Evolutionary conservation across 805 yeast species (phyloP), one percentile per base, ranked within the genome.

Genomic region (Candida fluviatilis): DNA sequence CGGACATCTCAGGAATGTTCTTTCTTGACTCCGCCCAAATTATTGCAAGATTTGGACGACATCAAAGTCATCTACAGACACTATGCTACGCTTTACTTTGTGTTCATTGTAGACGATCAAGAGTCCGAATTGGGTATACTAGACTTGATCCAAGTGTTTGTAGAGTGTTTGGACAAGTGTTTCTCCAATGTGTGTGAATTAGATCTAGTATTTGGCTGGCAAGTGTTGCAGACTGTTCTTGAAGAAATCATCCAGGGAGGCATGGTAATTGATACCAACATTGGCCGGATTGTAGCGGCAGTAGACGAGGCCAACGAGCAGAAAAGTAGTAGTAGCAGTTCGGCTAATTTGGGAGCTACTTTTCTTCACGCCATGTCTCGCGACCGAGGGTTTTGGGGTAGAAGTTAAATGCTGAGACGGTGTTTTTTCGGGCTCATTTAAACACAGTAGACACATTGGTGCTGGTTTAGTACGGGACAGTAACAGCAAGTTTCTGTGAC

Each of bases 171-270:
- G 47, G 96, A 93, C 57, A 79, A 84, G 41, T 93, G 99, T 60
- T 93, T 93, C 62, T 82, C 81, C 44, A 90, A 89, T 53, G 99
- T 93, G 5, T 90, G 96, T 59, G 99, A 93, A 57, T 71, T 93
- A 49, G 99, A 93, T 62, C 71, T 93, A 45, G 96, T 93, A n/a
- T 91, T 90, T 64, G 97, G 97, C 13, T 93, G 99, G 98, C 97
- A 93, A 62, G 95, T 89, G 4, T 66, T 91, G 23, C 95, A 91
- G 57, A 83, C 95, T 2, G 96, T 91, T 2, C 60, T 90, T 35
- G 93, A 83, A 51, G 98, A 93, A 52, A 84, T 93, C 24, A 82
- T 93, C 1, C 98, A 93, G 57, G 99, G 98, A 18, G 99, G 99
- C 0, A 83, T 93, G 95, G 99, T 93, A 6, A 85, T 93, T 26